These are phyloP conservation scores for Diaporthe capsici DNA, from an alignment of 2,329 filamentous ascomycete genomes.

Conservation along the genomic window DNA sequence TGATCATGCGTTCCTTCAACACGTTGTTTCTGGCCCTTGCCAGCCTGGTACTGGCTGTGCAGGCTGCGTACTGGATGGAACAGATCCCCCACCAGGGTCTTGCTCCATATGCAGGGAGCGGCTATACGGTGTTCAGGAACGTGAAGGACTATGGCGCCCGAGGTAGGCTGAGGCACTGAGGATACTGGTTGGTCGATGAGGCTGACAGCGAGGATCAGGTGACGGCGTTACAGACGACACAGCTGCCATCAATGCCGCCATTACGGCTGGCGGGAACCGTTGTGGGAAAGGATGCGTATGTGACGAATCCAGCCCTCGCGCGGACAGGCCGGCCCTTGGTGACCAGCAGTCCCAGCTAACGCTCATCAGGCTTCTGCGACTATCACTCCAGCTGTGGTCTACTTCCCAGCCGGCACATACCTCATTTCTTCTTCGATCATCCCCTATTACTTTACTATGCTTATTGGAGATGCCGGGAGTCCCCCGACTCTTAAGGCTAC, in stretches of 20 bases:
- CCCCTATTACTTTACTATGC: conserved; percentile 84
- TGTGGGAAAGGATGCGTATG: conserved; percentile 60
- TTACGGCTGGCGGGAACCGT: conserved; percentile 55
- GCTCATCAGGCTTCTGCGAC: conserved; percentile 55
- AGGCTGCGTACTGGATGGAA: conserved; percentile 51
- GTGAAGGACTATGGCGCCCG: conserved; percentile 63
- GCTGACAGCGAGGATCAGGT: conserved; percentile 47
- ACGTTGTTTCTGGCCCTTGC: conserved; percentile 48
- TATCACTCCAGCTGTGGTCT: conserved; percentile 57
- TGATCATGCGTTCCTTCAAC: conserved; percentile 47
- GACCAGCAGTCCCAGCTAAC: conserved; percentile 37
- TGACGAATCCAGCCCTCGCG: background rate
- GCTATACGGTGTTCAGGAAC: conserved; percentile 62
- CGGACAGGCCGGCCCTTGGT: background rate
- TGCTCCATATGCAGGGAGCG: conserved; percentile 57
- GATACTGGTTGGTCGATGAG: background rate
- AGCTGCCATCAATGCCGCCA: conserved; percentile 60
- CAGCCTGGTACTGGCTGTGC: conserved; percentile 46
- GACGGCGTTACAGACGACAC: conserved; percentile 63
- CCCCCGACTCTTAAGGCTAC: conserved; percentile 70
- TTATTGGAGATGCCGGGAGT: conserved; percentile 78
- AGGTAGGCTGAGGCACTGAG: conserved; percentile 41
- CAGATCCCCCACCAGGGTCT: conserved; percentile 57
- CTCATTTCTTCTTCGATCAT: conserved; percentile 78
- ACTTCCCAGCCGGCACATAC: conserved; percentile 72